A percentile compares a stretch with the other conserved stretches of the same genome.
These are phyloP conservation scores for Diaporthe amygdali DNA, from an alignment of 2,329 filamentous ascomycete species.

Conservation along the genomic window DNA sequence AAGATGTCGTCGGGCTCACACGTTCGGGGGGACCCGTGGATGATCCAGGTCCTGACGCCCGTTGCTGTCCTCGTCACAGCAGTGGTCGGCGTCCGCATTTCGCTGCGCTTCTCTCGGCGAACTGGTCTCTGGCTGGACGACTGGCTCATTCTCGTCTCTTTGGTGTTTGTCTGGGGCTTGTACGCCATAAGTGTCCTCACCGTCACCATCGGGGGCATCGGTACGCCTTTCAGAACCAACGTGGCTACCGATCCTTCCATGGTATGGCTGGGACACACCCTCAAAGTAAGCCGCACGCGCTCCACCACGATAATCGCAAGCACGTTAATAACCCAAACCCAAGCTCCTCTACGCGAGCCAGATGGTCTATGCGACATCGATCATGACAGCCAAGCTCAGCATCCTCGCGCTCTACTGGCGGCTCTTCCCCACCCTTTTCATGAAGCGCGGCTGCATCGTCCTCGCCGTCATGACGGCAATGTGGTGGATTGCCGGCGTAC, in stretches of 20 bases:
- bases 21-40: background rate
- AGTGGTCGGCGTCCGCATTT: background rate
- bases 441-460: constrained; percentile 14
- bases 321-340: no score
- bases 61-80: background rate
- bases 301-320: background rate
- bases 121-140: background rate
- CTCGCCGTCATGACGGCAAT: background rate
- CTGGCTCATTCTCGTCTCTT: background rate
- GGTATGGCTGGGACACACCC: background rate
- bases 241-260: background rate
- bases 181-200: background rate
- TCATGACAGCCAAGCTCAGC: constrained; percentile 9
- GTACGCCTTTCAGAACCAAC: background rate
- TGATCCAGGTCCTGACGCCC: background rate
- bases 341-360: background rate
- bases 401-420: constrained; percentile 12
- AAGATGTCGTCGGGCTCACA: background rate
- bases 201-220: background rate
- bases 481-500: constrained; percentile 3
- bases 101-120: background rate
- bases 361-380: background rate
- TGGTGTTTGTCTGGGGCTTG: background rate
- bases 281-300: background rate
- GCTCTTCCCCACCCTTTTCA: constrained; percentile 13